These are phyloP conservation scores for Rhizodiscina lignyota DNA, from an alignment of 495 filamentous ascomycete genomes.

Conservation along the genomic window DNA sequence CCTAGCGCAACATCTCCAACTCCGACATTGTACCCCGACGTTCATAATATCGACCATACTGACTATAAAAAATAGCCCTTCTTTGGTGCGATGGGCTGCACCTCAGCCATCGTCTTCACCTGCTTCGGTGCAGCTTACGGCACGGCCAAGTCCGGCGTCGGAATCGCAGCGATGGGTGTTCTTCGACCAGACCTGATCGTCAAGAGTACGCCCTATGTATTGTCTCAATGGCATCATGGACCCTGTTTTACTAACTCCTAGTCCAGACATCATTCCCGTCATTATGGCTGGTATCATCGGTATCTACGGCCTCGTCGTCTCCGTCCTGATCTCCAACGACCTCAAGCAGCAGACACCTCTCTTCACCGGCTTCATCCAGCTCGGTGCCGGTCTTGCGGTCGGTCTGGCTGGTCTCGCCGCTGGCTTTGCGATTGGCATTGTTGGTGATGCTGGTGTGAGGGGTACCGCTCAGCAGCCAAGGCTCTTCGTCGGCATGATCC, in stretches of 20 bases:
- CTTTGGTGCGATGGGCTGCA: conserved; percentile 99
- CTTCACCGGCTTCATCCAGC: conserved; percentile 91
- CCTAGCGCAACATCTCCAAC: too few relatives aligned
- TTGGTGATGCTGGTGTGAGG: conserved; percentile 96
- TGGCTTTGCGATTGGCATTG: conserved; percentile 97
- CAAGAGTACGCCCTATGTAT: conserved; percentile 58
- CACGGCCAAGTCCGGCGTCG: conserved; percentile 97
- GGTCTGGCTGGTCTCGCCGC: conserved; percentile 94
- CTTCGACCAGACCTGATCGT: conserved; percentile 95
- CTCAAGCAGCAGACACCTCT: conserved; percentile 69
- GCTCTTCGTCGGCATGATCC: conserved; percentile 98
- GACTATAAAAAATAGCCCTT: conserved; percentile 54
- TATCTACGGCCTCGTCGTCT: conserved; percentile 99
- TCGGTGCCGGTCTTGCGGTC: conserved; percentile 91
- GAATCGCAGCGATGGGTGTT: conserved; percentile 96
- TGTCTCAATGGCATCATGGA: background rate
- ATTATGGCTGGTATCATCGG: conserved; percentile 99
- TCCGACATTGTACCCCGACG: too few relatives aligned
- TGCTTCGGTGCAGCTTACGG: conserved; percentile 97
- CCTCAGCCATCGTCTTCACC: conserved; percentile 95
- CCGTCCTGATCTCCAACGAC: conserved; percentile 88
- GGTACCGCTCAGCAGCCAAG: conserved; percentile 95
- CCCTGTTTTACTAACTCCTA: conserved; percentile 1
- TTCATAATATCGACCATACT: too few relatives aligned
- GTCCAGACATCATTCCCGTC: conserved; percentile 88